Percentiles rank a stretch among this genome's conserved stretches.
Evolutionary conservation across 164 flowering plant genomes (phyloP).

Genomic region (Taxillus chinensis): DNA sequence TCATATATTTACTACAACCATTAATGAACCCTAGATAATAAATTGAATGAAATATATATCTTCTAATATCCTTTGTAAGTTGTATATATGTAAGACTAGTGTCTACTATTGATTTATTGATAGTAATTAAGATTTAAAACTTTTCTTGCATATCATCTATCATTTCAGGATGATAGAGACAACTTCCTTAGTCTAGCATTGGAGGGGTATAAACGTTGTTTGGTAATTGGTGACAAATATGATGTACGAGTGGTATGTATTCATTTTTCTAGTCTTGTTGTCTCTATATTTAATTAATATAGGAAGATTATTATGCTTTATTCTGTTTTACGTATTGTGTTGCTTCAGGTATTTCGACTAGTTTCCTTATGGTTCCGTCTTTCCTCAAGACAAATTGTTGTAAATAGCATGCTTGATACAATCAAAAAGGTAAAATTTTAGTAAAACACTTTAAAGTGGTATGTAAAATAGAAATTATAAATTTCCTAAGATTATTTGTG

Average conservation of each 20-base stretch:
- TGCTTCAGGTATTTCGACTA: constrained; percentile 81
- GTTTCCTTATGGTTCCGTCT: constrained; percentile 91
- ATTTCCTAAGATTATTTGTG: not conserved
- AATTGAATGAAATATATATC: no score
- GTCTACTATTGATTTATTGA: no score
- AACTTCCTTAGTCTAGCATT: constrained; percentile 74
- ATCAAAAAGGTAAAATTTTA: constrained; percentile 54
- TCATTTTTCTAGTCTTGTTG: not conserved
- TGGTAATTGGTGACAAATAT: constrained; percentile 82
- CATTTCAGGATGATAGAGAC: constrained; percentile 77
- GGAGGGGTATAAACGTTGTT: constrained; percentile 83
- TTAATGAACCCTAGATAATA: no score
- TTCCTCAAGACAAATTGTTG: constrained; percentile 59
- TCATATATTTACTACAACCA: no score
- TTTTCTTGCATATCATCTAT: constrained; percentile 8
- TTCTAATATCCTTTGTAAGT: no score
- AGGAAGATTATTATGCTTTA: no score
- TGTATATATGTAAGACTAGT: no score
- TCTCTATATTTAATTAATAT: no score
- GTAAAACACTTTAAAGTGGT: not conserved
- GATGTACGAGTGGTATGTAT: constrained; percentile 80
- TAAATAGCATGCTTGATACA: constrained; percentile 62
- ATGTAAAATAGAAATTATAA: no score
- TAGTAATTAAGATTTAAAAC: no score
- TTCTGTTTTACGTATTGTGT: no score